Evolutionary conservation across 768 basidiomycete genomes (phyloP).

Genomic region (Mycena crocata): DNA sequence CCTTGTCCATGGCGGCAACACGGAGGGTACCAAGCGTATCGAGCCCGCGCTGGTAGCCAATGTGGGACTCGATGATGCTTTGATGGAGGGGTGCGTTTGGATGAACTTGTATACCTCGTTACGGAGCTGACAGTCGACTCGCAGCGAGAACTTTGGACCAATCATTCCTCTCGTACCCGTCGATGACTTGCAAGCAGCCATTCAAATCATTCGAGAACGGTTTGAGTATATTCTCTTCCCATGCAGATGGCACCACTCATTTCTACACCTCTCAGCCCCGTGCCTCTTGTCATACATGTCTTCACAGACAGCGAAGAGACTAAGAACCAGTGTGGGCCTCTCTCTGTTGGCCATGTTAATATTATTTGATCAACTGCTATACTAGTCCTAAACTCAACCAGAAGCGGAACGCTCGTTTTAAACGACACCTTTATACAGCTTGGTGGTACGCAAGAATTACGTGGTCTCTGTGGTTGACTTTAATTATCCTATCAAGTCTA

Average conservation of each 20-base stretch:
- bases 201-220: conserved; percentile 20
- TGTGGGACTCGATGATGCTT: conserved; percentile 7
- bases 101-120: too few species aligned
- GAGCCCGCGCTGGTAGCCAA: conserved; percentile 15
- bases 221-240: not conserved
- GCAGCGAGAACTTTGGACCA: conserved; percentile 20
- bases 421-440: conserved; percentile 20
- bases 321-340: conserved; percentile 14
- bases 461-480: too few species aligned
- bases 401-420: conserved; percentile 16
- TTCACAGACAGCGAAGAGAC: conserved; percentile 22
- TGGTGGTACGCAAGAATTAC: not conserved
- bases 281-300: conserved; percentile 22
- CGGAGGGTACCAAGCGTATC: conserved; percentile 14
- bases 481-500: too few species aligned
- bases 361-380: not conserved
- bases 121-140: not conserved
- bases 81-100: conserved; percentile 24
- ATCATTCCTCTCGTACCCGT: conserved; percentile 18
- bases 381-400: conserved; percentile 13
- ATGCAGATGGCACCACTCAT: not conserved
- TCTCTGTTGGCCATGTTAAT: not conserved
- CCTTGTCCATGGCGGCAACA: conserved; percentile 13
- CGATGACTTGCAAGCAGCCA: not conserved
- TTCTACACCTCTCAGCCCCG: too few species aligned